Evolutionary conservation across 352 stramenopile species (phyloP).

Genomic region (Phytophthora ohioensis): DNA sequence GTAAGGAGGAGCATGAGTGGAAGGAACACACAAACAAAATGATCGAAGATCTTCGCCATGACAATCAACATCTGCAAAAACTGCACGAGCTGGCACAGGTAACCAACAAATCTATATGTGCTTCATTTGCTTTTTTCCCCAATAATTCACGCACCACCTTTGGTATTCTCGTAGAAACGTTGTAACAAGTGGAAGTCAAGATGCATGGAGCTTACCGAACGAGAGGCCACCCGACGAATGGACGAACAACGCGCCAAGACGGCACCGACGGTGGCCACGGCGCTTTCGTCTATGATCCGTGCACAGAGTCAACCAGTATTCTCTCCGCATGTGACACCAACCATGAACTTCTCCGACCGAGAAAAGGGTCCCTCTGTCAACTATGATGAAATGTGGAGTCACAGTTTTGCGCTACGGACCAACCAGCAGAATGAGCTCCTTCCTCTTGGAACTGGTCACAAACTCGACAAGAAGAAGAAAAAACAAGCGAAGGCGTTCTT

Average conservation of each 20-base stretch:
- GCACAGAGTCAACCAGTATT: slow-evolving; percentile 52
- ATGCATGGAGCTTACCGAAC: slow-evolving; percentile 57
- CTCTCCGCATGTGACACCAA: slow-evolving; percentile 7
- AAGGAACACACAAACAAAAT: slow-evolving; percentile 58
- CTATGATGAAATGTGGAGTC: slow-evolving; percentile 78
- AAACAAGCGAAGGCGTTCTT: slow-evolving; percentile 21
- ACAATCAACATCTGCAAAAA: slow-evolving; percentile 68
- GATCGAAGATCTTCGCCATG: slow-evolving; percentile 67
- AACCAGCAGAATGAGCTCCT: slow-evolving; percentile 30
- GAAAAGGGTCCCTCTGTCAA: slow-evolving; percentile 34
- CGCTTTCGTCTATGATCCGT: slow-evolving; percentile 43
- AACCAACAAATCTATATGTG: not conserved
- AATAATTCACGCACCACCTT: not conserved
- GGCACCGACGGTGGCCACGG: slow-evolving; percentile 29
- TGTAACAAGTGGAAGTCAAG: slow-evolving; percentile 77
- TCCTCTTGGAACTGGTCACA: slow-evolving; percentile 6
- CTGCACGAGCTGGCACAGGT: slow-evolving; percentile 67
- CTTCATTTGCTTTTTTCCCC: too few species aligned
- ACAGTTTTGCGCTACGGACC: slow-evolving; percentile 40
- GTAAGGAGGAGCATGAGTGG: slow-evolving; percentile 63
- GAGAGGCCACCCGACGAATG: slow-evolving; percentile 49
- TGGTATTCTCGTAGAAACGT: slow-evolving; percentile 51
- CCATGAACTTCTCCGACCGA: slow-evolving; percentile 30
- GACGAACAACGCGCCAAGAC: slow-evolving; percentile 54
- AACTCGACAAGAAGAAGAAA: slow-evolving; percentile 32